These are phyloP conservation scores for Tirmania nivea DNA, from an alignment of 495 filamentous ascomycete genomes.

Conservation along the genomic window DNA sequence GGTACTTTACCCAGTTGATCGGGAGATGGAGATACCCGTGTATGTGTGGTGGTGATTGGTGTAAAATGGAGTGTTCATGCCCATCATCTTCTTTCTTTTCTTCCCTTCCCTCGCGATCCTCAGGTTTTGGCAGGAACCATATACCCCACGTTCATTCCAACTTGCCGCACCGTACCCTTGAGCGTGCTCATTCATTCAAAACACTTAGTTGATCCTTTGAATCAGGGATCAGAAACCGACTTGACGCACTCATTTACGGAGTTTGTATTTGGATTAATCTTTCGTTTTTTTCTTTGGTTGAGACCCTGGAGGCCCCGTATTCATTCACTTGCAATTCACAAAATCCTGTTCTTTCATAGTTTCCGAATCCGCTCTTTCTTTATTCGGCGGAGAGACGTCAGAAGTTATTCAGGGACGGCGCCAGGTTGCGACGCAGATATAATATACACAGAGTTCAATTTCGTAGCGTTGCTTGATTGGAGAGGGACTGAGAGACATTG, in stretches of 20 bases:
- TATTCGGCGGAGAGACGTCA: background rate
- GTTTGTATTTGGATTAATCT: background rate
- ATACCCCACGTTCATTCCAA: background rate
- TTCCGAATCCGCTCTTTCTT: background rate
- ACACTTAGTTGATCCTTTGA: background rate
- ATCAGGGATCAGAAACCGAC: background rate
- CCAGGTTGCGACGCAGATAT: background rate
- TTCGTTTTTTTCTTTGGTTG: background rate
- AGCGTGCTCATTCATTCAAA: background rate
- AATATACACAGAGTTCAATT: background rate
- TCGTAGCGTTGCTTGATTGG: background rate
- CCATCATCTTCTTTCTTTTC: background rate
- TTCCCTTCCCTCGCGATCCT: background rate
- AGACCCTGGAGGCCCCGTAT: background rate
- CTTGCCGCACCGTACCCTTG: background rate
- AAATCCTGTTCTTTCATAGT: background rate
- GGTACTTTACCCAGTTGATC: too few species aligned
- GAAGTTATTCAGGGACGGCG: background rate
- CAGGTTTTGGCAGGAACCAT: background rate
- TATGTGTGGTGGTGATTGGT: too few species aligned
- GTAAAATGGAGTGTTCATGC: too few species aligned
- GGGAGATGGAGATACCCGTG: too few species aligned
- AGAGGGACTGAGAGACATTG: background rate
- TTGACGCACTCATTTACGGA: background rate
- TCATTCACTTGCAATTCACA: background rate